Percentiles rank a stretch among this genome's conserved stretches.
Evolutionary conservation across 2,329 filamentous ascomycete species (phyloP).

Genomic region (Pestalotiopsis sp.): DNA sequence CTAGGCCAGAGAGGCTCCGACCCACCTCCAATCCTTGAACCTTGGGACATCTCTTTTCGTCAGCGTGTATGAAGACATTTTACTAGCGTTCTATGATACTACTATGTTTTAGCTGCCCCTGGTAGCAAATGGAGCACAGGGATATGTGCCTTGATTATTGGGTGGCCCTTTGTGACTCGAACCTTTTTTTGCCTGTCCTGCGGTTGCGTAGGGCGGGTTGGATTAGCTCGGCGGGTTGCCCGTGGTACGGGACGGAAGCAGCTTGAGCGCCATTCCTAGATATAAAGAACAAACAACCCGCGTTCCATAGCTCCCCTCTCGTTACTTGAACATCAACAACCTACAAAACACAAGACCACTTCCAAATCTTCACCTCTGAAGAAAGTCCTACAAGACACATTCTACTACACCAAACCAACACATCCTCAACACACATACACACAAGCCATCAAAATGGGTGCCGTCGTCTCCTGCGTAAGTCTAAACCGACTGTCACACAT

Average conservation of each 20-base stretch:
- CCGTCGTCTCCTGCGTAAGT: conserved; percentile 83
- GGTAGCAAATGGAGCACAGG: background rate
- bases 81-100: background rate
- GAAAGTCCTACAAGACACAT: background rate
- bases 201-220: too few species aligned
- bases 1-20: background rate
- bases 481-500: too few species aligned
- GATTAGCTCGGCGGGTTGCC: background rate
- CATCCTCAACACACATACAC: conserved; percentile 12
- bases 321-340: conserved; percentile 4
- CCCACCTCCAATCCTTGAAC: background rate
- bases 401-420: conserved; percentile 4
- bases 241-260: background rate
- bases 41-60: background rate
- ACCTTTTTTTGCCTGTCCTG: background rate
- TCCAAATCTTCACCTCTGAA: background rate
- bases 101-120: background rate
- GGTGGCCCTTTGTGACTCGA: background rate
- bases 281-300: conserved; percentile 4
- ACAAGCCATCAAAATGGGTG: conserved; percentile 67
- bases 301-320: background rate
- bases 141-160: conserved; percentile 4
- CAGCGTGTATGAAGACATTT: background rate
- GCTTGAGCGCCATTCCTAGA: background rate
- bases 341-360: background rate